Evolutionary conservation across 2,329 filamentous ascomycete species (phyloP), one percentile per base, ranked within the genome.

Genomic region (Aspergillus japonicus): DNA sequence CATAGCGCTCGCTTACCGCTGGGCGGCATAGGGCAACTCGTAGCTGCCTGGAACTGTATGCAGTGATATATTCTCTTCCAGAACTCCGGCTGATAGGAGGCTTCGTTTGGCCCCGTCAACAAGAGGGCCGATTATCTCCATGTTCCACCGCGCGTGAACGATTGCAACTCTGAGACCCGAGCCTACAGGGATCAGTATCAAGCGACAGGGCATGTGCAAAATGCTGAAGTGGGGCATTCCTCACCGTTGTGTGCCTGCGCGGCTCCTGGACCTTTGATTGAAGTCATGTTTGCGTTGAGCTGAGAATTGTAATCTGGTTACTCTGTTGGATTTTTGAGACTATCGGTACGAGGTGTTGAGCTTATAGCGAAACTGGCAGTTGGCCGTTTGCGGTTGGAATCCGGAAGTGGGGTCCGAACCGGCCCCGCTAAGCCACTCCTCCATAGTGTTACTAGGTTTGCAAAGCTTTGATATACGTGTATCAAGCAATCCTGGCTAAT

Each of bases 101-200:
- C 89, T 89, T 69, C 89, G 88, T 78, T 89, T 91, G 50, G 91
- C 87, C 65, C 95, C 95, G 55, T 85, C 82, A 62, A 99, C 84
- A 59, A 99, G 87, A 56, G 92, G 87, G 60, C 90, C 87, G 77
- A 98, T 96, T 74, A 99, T 91, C 66, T 84, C 85, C 66, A 83
- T 84, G 81, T 99, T 99, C 95, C 95, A 99, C 71, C 95, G 88
- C 60, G 94, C 94, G 80, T 98, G 95, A 60, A 99, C 86, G 73
- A 99, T 98, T 73, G 90, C 94, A 74, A 99, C 89, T 73, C 95
- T 91, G 65, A 99, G 86, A 71, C 81, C 82, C 70, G 86, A 86
- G 76, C 90, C 89, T 77, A 54, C 11, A 54, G 24, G 57, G 39
- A 47, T 12, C 24, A 47, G n/a, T 8, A 47, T 56, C 69, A 49